Percentiles rank a stretch among this genome's conserved stretches.
phyloP scores from a whole-genome alignment of 1,284 basidiomycete species.

The Anthracocystis setariae region DNA sequence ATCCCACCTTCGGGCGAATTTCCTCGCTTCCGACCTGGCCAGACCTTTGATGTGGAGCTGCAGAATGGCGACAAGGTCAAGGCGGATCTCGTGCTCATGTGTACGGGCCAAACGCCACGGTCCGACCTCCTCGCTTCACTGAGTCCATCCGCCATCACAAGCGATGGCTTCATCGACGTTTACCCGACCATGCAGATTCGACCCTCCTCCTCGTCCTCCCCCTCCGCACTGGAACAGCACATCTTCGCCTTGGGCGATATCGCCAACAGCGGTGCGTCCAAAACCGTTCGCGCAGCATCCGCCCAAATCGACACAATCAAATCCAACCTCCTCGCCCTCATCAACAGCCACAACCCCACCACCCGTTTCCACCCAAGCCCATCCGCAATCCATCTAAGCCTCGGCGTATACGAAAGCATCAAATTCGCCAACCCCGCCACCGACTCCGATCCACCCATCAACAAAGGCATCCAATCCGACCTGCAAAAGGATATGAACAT shows the following conservation, averaged over 20 bases:
- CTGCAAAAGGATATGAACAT: constrained; percentile 34
- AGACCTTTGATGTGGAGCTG: constrained; percentile 25
- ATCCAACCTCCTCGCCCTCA: constrained; percentile 35
- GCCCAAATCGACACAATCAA: constrained; percentile 38
- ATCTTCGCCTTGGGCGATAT: constrained; percentile 44
- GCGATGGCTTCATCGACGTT: constrained; percentile 40
- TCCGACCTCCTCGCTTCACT: constrained; percentile 26
- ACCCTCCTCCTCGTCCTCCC: background rate
- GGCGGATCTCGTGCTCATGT: constrained; percentile 43
- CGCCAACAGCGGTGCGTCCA: constrained; percentile 38
- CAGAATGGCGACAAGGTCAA: constrained; percentile 20
- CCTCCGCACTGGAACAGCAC: background rate
- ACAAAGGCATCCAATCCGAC: constrained; percentile 28
- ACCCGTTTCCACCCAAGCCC: constrained; percentile 21
- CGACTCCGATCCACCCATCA: constrained; percentile 7
- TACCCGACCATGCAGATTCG: constrained; percentile 40
- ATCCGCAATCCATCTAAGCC: constrained; percentile 31
- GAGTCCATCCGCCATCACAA: constrained; percentile 21
- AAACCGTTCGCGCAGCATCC: constrained; percentile 42
- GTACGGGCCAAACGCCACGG: constrained; percentile 49
- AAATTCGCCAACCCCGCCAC: constrained; percentile 37
- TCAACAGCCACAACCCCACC: constrained; percentile 2
- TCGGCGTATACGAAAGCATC: constrained; percentile 41
- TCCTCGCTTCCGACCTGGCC: constrained; percentile 10
- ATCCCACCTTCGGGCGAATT: constrained; percentile 18